Percentiles rank a stretch among this genome's conserved stretches.
Evolutionary conservation across 495 filamentous ascomycete species (phyloP).

Genomic region (Tuber borchii): DNA sequence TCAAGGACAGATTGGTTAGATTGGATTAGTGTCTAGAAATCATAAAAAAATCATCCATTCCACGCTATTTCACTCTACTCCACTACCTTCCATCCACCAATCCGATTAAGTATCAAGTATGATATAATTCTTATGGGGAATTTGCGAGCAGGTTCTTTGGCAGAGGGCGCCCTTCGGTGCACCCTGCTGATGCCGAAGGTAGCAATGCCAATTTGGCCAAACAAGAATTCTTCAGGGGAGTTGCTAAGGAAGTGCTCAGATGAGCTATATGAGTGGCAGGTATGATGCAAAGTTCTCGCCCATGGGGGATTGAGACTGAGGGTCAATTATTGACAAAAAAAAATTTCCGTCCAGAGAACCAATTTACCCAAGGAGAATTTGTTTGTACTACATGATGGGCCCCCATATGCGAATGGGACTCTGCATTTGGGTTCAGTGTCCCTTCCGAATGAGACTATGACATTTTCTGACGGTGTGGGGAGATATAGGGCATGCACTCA

Average conservation of each 20-base stretch:
- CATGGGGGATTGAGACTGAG: background rate
- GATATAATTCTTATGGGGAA: conserved; percentile 1
- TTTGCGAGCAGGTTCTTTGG: conserved; percentile 2
- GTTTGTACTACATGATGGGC: conserved; percentile 91
- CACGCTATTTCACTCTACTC: background rate
- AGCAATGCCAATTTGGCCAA: conserved; percentile 46
- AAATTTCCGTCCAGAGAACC: conserved; percentile 22
- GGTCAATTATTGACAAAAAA: conserved; percentile 8
- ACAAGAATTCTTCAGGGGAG: conserved; percentile 42
- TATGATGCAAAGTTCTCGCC: conserved; percentile 35
- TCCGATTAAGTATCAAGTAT: background rate
- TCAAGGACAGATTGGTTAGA: background rate
- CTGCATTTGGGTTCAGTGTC: conserved; percentile 56
- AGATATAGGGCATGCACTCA: conserved; percentile 74
- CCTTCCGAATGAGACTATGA: background rate
- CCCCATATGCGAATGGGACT: conserved; percentile 92
- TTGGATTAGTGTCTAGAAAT: conserved; percentile 21
- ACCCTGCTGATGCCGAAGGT: conserved; percentile 47
- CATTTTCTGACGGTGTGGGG: background rate
- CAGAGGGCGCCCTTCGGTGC: conserved; percentile 24
- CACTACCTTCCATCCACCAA: background rate
- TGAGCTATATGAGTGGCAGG: conserved; percentile 84
- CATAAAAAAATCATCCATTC: background rate
- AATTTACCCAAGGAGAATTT: conserved; percentile 52
- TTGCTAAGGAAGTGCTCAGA: conserved; percentile 76